Evolutionary conservation across 306 rosid genomes (phyloP).

Genomic region (Casuarina equisetifolia): DNA sequence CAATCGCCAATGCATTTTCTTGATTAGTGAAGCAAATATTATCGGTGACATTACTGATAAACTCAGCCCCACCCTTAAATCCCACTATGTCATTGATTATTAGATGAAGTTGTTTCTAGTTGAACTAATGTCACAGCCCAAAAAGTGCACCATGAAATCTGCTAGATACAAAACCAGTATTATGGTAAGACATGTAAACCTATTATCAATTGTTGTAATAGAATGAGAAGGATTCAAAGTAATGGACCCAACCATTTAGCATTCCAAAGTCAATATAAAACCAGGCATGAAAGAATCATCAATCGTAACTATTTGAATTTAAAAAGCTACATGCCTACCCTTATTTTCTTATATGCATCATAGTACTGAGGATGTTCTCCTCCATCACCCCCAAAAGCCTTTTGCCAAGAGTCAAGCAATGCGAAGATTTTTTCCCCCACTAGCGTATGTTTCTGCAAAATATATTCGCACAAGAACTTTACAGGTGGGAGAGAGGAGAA

Average conservation of each 20-base stretch:
- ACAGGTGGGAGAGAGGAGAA: neutral
- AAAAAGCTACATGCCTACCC: constrained; percentile 42
- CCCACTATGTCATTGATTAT: neutral
- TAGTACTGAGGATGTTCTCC: constrained; percentile 92
- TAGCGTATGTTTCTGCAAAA: constrained; percentile 82
- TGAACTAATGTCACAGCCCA: neutral
- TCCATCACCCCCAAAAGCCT: constrained; percentile 86
- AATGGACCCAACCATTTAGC: neutral
- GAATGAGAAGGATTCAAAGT: neutral
- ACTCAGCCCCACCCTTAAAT: neutral
- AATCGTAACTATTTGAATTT: constrained; percentile 16
- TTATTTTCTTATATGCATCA: constrained; percentile 82
- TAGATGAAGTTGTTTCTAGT: neutral
- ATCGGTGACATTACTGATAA: neutral
- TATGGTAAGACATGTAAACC: neutral
- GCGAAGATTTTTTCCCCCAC: constrained; percentile 84
- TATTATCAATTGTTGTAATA: neutral
- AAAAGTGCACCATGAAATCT: neutral
- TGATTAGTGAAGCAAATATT: neutral
- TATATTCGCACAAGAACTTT: constrained; percentile 17
- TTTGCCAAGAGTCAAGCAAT: constrained; percentile 90
- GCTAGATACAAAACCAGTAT: neutral
- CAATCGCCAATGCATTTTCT: neutral
- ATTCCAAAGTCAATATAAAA: constrained; percentile 3
- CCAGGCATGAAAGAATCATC: constrained; percentile 10